Evolutionary conservation across 768 basidiomycete species (phyloP).

Genomic region (Tulasnella sp.): DNA sequence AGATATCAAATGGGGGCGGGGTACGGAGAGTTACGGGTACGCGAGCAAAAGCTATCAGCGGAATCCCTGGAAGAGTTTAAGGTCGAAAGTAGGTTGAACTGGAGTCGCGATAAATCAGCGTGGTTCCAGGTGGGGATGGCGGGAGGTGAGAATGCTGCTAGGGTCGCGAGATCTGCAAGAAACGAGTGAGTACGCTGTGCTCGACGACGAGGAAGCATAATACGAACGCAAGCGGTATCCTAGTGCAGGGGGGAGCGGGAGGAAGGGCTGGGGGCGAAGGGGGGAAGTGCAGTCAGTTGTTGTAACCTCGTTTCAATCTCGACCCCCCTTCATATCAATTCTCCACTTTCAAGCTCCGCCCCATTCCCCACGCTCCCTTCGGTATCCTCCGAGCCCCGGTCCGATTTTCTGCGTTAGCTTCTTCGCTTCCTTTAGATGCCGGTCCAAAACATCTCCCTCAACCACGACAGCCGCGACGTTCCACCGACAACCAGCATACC

Average conservation of each 20-base stretch:
- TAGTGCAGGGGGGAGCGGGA: constrained; percentile 27
- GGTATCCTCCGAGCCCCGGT: too few relatives aligned
- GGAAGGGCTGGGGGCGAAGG: constrained; percentile 23
- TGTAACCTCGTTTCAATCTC: background rate
- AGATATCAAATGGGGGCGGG: background rate
- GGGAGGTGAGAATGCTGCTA: constrained; percentile 32
- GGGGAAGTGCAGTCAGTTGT: constrained; percentile 15
- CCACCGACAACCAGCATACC: too few relatives aligned
- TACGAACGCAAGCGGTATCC: constrained; percentile 15
- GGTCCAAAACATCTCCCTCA: too few relatives aligned
- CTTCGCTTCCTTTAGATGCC: too few relatives aligned
- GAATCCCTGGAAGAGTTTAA: constrained; percentile 17
- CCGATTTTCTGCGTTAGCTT: too few relatives aligned
- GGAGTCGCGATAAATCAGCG: constrained; percentile 41
- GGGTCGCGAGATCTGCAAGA: constrained; percentile 76
- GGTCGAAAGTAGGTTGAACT: constrained; percentile 11
- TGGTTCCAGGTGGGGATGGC: constrained; percentile 19
- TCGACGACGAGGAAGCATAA: too few relatives aligned
- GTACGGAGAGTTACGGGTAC: constrained; percentile 6
- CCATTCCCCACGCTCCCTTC: background rate
- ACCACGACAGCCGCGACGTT: too few relatives aligned
- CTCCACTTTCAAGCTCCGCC: background rate
- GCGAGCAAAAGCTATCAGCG: constrained; percentile 24
- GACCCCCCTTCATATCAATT: background rate
- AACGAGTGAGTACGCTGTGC: constrained; percentile 20